Conservation (phyloP, 2,329 filamentous ascomycete species). For the Orbilia ellipsospora region DNA sequence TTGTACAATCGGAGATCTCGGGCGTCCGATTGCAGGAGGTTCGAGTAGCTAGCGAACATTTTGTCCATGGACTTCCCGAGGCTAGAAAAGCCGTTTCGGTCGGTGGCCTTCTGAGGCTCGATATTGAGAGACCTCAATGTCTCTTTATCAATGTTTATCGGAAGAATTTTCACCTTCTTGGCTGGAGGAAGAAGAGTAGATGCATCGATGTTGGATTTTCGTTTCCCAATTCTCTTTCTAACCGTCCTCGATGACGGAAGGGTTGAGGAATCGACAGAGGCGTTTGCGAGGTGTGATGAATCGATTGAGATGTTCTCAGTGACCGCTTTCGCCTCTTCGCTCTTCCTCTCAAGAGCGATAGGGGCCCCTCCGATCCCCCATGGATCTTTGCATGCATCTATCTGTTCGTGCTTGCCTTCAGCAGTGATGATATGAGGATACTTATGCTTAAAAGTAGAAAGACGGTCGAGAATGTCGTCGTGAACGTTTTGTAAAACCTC, state of each 20-base stretch:
- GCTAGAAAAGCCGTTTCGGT: constrained; percentile 73
- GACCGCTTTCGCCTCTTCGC: not conserved
- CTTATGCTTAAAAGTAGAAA: constrained; percentile 89
- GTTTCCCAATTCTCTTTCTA: constrained; percentile 37
- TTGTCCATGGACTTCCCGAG: constrained; percentile 92
- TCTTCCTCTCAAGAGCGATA: constrained; percentile 66
- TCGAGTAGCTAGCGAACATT: constrained; percentile 87
- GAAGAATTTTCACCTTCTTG: constrained; percentile 20
- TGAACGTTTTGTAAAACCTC: constrained; percentile 88
- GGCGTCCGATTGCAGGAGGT: constrained; percentile 81
- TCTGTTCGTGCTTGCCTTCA: constrained; percentile 82
- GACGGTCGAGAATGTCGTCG: constrained; percentile 92
- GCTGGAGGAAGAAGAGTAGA: constrained; percentile 29
- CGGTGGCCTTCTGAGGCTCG: constrained; percentile 75
- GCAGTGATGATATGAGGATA: constrained; percentile 75
- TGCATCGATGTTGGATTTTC: constrained; percentile 56
- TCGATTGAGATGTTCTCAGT: not conserved
- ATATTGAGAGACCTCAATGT: constrained; percentile 62
- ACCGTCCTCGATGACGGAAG: constrained; percentile 28
- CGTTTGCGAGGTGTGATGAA: too few species aligned
- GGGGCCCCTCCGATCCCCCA: constrained; percentile 75
- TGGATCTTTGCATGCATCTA: constrained; percentile 84
- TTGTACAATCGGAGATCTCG: constrained; percentile 92
- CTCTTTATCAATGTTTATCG: constrained; percentile 20
- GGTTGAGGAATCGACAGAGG: too few species aligned